A percentile compares a stretch with the other conserved stretches of the same genome.
Evolutionary conservation across 2,329 filamentous ascomycete species (phyloP).

Genomic region (Botryosphaeria dothidea): DNA sequence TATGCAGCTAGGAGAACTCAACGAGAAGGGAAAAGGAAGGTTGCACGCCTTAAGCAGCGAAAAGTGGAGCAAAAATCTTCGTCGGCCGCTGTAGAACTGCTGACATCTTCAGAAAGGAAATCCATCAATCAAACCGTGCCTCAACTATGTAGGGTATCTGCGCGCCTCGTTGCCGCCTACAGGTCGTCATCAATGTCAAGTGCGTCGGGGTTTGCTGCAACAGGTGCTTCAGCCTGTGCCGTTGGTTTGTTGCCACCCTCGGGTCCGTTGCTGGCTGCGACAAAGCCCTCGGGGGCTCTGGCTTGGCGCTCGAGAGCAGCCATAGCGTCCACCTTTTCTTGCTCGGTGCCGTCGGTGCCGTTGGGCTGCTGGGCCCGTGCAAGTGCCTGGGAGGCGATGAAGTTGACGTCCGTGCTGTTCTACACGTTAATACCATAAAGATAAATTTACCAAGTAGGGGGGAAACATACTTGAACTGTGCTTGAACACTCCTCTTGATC

Average conservation of each 20-base stretch:
- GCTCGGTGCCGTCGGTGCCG: constrained; percentile 45
- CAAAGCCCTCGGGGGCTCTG: constrained; percentile 86
- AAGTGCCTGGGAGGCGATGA: constrained; percentile 93
- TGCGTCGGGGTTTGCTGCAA: constrained; percentile 75
- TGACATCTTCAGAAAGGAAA: constrained; percentile 7
- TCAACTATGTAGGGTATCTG: constrained; percentile 17
- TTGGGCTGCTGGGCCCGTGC: constrained; percentile 71
- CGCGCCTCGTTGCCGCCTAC: constrained; percentile 11
- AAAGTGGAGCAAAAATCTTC: constrained; percentile 1
- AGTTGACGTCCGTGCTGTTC: constrained; percentile 85
- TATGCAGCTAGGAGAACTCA: constrained; percentile 16
- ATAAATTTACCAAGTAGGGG: neutral
- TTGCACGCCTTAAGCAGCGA: constrained; percentile 7
- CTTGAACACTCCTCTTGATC: constrained; percentile 95
- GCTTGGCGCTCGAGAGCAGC: constrained; percentile 83
- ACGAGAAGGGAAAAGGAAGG: constrained; percentile 13
- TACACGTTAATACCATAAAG: constrained; percentile 30
- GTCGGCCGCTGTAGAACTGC: constrained; percentile 1
- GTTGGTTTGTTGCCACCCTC: constrained; percentile 50
- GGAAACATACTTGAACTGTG: constrained; percentile 81
- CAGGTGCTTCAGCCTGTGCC: constrained; percentile 37
- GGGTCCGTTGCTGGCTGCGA: constrained; percentile 77
- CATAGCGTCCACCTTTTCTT: constrained; percentile 76
- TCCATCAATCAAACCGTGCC: neutral
- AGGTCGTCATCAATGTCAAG: constrained; percentile 70